phyloP scores from a whole-genome alignment of 495 filamentous ascomycete species.

The Amniculicola lignicola region DNA sequence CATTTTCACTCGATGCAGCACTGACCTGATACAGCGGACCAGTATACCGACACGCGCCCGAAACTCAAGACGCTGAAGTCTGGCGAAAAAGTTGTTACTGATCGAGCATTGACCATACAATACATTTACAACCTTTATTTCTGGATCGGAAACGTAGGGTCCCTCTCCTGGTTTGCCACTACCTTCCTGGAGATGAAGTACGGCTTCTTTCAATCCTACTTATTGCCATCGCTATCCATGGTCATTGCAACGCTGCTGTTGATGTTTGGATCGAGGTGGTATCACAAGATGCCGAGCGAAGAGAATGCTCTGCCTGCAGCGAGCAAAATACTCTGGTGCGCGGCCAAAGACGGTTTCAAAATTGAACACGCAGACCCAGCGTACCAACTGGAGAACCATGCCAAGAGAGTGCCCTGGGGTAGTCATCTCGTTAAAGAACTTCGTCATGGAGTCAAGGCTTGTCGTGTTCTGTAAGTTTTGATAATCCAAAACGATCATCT shows the following conservation, averaged over 20 bases:
- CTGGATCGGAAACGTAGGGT: slow-evolving; percentile 52
- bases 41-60: slow-evolving; percentile 51
- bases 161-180: slow-evolving; percentile 48
- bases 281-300: slow-evolving; percentile 40
- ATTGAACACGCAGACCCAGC: slow-evolving; percentile 35
- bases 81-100: slow-evolving; percentile 57
- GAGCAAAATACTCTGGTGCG: slow-evolving; percentile 34
- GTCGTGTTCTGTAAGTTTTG: slow-evolving; percentile 48
- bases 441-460: slow-evolving; percentile 12
- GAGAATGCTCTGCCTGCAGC: slow-evolving; percentile 47
- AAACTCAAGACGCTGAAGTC: slow-evolving; percentile 45
- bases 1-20: background rate
- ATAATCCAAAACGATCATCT: no score
- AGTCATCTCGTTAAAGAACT: slow-evolving; percentile 53
- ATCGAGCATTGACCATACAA: slow-evolving; percentile 59
- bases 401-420: slow-evolving; percentile 35
- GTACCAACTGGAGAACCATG: slow-evolving; percentile 32
- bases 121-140: slow-evolving; percentile 65
- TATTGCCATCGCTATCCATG: slow-evolving; percentile 41
- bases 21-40: slow-evolving; percentile 49
- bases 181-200: slow-evolving; percentile 48
- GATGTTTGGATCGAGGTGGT: slow-evolving; percentile 13
- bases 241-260: slow-evolving; percentile 3
- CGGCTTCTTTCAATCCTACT: slow-evolving; percentile 50
- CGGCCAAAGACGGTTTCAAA: slow-evolving; percentile 32